These are phyloP conservation scores for Bruguiera sexangula DNA, from an alignment of 345 rosid genomes.

Conservation along the genomic window DNA sequence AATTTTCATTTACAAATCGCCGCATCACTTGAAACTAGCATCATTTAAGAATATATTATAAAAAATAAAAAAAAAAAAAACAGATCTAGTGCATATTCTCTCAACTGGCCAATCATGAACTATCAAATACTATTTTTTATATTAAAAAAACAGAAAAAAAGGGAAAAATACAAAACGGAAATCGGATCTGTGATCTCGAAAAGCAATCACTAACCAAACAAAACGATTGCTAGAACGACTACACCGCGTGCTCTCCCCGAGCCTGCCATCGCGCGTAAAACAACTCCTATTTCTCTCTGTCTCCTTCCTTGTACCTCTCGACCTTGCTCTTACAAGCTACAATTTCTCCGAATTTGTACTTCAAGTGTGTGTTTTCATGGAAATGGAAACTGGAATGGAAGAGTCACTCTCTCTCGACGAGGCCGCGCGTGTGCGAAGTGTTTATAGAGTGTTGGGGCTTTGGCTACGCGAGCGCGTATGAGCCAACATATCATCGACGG, in stretches of 20 bases:
- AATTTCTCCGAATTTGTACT: not conserved
- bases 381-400: too few relatives aligned
- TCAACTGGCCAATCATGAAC: too few relatives aligned
- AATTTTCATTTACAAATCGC: too few relatives aligned
- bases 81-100: too few relatives aligned
- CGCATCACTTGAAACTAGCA: not conserved
- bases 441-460: too few relatives aligned
- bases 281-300: not conserved
- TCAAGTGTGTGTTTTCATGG: too few relatives aligned
- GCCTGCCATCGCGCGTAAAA: conserved; percentile 46
- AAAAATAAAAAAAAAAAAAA: not conserved
- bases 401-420: too few relatives aligned
- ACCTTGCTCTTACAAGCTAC: not conserved
- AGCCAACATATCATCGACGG: conserved; percentile 39
- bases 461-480: not conserved
- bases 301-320: not conserved
- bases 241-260: conserved; percentile 49
- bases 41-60: not conserved
- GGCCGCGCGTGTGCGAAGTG: too few relatives aligned
- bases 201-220: conserved; percentile 45
- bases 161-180: not conserved
- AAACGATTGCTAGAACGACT: conserved; percentile 46
- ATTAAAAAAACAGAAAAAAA: not conserved
- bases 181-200: conserved; percentile 11
- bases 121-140: not conserved